Percentiles rank a stretch among this genome's conserved stretches.
phyloP scores from a whole-genome alignment of 2,329 filamentous ascomycete species.

The Aspergillus novoparasiticus region DNA sequence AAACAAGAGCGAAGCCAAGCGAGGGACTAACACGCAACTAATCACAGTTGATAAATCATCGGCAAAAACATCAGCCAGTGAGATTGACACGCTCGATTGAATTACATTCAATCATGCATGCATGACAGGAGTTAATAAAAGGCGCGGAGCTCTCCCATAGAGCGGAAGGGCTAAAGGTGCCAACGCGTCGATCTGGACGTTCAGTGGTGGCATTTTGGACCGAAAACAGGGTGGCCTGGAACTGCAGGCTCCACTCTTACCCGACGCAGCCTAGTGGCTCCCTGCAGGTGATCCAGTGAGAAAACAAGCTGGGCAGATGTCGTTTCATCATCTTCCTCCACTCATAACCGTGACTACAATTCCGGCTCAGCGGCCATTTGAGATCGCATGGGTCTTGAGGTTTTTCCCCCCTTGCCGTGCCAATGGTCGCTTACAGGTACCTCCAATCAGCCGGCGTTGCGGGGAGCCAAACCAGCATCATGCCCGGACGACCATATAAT shows the following conservation, averaged over 20 bases:
- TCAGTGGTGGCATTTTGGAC: background rate
- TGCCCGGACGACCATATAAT: too few relatives aligned
- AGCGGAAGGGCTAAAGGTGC: background rate
- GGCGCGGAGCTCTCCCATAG: too few relatives aligned
- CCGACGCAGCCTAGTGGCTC: background rate
- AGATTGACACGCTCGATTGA: background rate
- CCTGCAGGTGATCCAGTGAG: conserved; percentile 2
- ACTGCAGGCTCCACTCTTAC: background rate
- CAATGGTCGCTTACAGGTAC: background rate
- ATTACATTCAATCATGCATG: background rate
- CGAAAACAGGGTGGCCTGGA: background rate
- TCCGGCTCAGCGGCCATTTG: background rate
- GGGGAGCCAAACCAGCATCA: background rate
- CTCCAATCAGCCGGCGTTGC: background rate
- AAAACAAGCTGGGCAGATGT: background rate
- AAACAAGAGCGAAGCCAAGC: background rate
- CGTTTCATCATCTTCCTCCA: background rate
- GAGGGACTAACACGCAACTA: background rate
- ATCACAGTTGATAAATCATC: background rate
- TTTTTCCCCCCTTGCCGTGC: background rate
- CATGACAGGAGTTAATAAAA: background rate
- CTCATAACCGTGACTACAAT: background rate
- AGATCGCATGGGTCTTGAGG: background rate
- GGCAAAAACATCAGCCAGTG: background rate
- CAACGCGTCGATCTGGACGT: background rate